Conservation (phyloP, 805 yeast genomes). For the Candida palmyrensis region DNA sequence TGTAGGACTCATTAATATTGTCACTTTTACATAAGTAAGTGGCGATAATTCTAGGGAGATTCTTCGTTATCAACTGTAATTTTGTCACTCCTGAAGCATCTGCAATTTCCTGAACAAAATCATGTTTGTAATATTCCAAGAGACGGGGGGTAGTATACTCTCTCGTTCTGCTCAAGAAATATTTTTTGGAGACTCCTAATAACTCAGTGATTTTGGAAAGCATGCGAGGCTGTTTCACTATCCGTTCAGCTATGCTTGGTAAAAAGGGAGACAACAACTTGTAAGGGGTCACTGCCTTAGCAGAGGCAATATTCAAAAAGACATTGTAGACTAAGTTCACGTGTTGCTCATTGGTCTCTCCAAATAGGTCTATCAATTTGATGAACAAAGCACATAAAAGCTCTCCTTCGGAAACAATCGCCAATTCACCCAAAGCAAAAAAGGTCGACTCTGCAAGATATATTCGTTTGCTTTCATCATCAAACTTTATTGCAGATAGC, state of each 20-base stretch:
- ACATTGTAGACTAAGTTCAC: conserved; percentile 66
- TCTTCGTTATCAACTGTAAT: conserved; percentile 42
- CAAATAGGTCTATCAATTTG: conserved; percentile 60
- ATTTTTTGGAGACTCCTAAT: conserved; percentile 55
- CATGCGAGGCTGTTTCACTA: conserved; percentile 56
- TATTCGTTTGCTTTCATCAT: conserved; percentile 16
- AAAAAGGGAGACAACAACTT: conserved; percentile 75
- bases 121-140: conserved; percentile 59
- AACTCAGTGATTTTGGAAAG: conserved; percentile 59
- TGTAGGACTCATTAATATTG: conserved; percentile 42
- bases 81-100: conserved; percentile 41
- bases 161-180: conserved; percentile 64
- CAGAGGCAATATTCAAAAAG: conserved; percentile 51
- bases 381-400: conserved; percentile 60
- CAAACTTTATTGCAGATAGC: conserved; percentile 38
- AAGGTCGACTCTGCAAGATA: conserved; percentile 56
- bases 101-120: conserved; percentile 61
- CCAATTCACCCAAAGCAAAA: conserved; percentile 59
- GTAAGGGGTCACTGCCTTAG: conserved; percentile 64
- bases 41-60: conserved; percentile 53
- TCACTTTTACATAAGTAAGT: conserved; percentile 49
- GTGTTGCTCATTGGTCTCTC: conserved; percentile 59
- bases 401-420: conserved; percentile 60
- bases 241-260: conserved; percentile 61
- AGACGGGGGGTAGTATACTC: conserved; percentile 74